Evolutionary conservation across 345 rosid species (phyloP), one percentile per base, ranked within the genome.

Genomic region (Clausena lansium): DNA sequence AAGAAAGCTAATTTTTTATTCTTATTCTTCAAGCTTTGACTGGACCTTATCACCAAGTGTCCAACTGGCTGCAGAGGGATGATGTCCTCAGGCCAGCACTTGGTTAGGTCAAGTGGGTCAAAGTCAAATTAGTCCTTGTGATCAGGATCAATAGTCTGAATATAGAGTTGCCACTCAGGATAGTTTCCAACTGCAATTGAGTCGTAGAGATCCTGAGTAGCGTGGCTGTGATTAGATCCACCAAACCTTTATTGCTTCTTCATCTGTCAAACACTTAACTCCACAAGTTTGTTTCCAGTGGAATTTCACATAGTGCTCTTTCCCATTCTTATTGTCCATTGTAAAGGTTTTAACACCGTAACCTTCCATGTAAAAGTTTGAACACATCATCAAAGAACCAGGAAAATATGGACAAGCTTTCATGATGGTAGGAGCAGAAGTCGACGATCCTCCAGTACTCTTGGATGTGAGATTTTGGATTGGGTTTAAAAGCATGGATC

Each of bases 221-320:
- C 98, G 71, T 96, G 99, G 81, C 99, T 96, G 83, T 96, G 98
- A 81, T 94, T 96, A 73, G 97, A 11, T 75, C 99, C 99, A 82
- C 99, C 99, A 70, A n/a, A 91, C 90, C 78, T 62, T 87, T 65
- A 92, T 47, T 73, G 99, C 99, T 82, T 96, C 99, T 9, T 94
- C 97, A 72, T 96, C 99, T 77, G 83, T 69, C 83, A 96, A 71
- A 79, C 88, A 84, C 78, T 91, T 90, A 54, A 96, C 86, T 54
- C 97, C 98, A 81, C 98, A 96, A 83, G 97, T 92, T 1, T 98
- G 98, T 78, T 89, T 96, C 99, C 99, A 96, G 78, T 96, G 99
- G 76, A 96, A 96, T 74, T 96, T 96, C 72, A 94, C 99, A 71
- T 90, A 94, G 78, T 87, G 82, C 28, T 86, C 87, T 84, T 91